A percentile compares a stretch with the other conserved stretches of the same genome.
These are phyloP conservation scores for Orbilia brochopaga DNA, from an alignment of 2,329 filamentous ascomycete species.

Conservation along the genomic window DNA sequence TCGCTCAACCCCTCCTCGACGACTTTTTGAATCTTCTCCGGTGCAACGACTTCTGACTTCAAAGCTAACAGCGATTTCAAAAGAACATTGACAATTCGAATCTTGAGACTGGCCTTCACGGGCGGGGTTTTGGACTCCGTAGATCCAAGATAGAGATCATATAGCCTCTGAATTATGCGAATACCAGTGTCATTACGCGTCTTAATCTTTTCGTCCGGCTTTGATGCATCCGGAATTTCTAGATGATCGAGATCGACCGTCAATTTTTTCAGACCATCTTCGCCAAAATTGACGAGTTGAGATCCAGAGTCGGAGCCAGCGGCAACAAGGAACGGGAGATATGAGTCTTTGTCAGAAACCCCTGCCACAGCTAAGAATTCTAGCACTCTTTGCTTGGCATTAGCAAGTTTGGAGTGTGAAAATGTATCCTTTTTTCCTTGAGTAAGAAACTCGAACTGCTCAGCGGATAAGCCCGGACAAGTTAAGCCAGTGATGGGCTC, in stretches of 20 bases:
- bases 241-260: slow-evolving; percentile 34
- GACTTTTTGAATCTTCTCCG: slow-evolving; percentile 21
- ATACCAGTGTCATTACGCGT: slow-evolving; percentile 22
- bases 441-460: slow-evolving; percentile 73
- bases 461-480: slow-evolving; percentile 66
- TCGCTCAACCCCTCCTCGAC: slow-evolving; percentile 44
- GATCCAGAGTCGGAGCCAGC: slow-evolving; percentile 77
- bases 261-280: slow-evolving; percentile 76
- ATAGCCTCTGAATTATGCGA: slow-evolving; percentile 69
- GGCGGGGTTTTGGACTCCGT: slow-evolving; percentile 59
- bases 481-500: slow-evolving; percentile 6
- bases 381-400: slow-evolving; percentile 71
- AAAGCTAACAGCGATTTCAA: slow-evolving; percentile 67
- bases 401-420: slow-evolving; percentile 60
- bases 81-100: slow-evolving; percentile 75
- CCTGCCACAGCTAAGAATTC: slow-evolving; percentile 81
- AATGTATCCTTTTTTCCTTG: slow-evolving; percentile 72
- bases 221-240: slow-evolving; percentile 26
- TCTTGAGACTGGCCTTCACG: slow-evolving; percentile 73
- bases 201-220: slow-evolving; percentile 16
- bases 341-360: slow-evolving; percentile 81
- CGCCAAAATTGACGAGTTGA: slow-evolving; percentile 79
- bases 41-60: slow-evolving; percentile 26
- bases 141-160: slow-evolving; percentile 74
- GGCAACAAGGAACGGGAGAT: slow-evolving; percentile 82